Base-by-base conservation (phyloP, 2,329 filamentous ascomycete genomes). In the Aspergillus sp. region DNA sequence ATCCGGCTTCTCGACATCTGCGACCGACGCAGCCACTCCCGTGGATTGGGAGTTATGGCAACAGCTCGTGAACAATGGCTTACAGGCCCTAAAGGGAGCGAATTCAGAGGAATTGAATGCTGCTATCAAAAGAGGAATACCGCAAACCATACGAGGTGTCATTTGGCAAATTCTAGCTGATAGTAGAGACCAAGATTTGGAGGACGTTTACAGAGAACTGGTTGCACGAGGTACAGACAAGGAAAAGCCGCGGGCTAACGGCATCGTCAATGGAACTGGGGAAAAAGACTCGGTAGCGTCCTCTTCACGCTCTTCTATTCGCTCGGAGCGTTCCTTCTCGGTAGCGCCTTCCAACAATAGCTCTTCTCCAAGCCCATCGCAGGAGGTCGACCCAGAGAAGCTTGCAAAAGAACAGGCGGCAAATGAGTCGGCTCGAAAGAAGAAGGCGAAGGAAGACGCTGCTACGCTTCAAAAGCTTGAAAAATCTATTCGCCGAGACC, bases 1-100 rank as follows among this genome's bases (percentile, higher is more conserved):
- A 7, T 89, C 92, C 11, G 93, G 94, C 6, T 87, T 93, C 47
- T 89, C 89, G 25, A 88, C 91, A 3, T 87, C 88, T 23, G 84
- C 89, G 64, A 79, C 81, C 15, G 91, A 93, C 71, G 80, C 83
- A 34, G 79, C 81, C 28, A 82, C 83, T 17, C 89, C 91, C 25
- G 95, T 99, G n/a, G 93, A 99, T 74, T 99, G 95, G 95, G 95
- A 99, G 76, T 81, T 99, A 45, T 99, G 95, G 95, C 94, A 99
- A 74, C 88, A 91, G 25, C 90, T 99, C 4, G 95, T 99, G 38
- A 96, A 97, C 68, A 92, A 97, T 79, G 95, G 95, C 0, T 93
- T 93, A 17, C 88, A 92, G 30, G 94, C 92, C 9, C 91, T 98
- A 54, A 91, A 92, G 11, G 88, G 92, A 62, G 93, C 92, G 4